Evolutionary conservation across 768 basidiomycete genomes (phyloP).

Genomic region (Suillus alpinus): DNA sequence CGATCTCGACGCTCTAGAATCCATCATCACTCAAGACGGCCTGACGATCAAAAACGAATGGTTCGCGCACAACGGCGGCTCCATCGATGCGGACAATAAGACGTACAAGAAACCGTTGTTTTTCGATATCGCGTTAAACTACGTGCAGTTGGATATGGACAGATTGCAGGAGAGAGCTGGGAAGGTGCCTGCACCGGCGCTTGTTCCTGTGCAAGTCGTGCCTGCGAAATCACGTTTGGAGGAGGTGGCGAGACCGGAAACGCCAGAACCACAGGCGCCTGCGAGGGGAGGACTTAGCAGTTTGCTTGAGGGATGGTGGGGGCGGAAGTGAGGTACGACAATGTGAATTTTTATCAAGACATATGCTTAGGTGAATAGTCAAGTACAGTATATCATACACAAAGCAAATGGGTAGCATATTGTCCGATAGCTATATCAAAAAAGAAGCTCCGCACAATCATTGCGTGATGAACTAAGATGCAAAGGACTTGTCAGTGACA

Average conservation of each 20-base stretch:
- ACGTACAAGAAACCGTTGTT: conserved; percentile 81
- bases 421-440: conserved; percentile 1
- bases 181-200: conserved; percentile 35
- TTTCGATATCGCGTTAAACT: conserved; percentile 94
- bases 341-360: background rate
- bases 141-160: conserved; percentile 84
- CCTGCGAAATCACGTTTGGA: conserved; percentile 54
- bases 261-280: conserved; percentile 47
- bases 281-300: conserved; percentile 56
- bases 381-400: background rate
- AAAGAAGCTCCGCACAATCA: conserved; percentile 18
- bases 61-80: conserved; percentile 77
- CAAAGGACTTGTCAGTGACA: background rate
- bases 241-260: conserved; percentile 43
- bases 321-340: background rate
- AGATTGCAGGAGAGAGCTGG: conserved; percentile 69
- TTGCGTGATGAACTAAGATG: conserved; percentile 20
- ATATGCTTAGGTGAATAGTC: background rate
- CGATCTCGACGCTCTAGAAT: conserved; percentile 53
- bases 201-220: conserved; percentile 20
- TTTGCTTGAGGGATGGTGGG: conserved; percentile 83
- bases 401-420: conserved; percentile 10
- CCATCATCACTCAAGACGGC: conserved; percentile 43
- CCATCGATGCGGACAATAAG: conserved; percentile 40
- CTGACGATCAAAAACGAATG: conserved; percentile 66